Evolutionary conservation across 305 asterid genomes (phyloP).

Genomic region (Fraxinus floribunda): DNA sequence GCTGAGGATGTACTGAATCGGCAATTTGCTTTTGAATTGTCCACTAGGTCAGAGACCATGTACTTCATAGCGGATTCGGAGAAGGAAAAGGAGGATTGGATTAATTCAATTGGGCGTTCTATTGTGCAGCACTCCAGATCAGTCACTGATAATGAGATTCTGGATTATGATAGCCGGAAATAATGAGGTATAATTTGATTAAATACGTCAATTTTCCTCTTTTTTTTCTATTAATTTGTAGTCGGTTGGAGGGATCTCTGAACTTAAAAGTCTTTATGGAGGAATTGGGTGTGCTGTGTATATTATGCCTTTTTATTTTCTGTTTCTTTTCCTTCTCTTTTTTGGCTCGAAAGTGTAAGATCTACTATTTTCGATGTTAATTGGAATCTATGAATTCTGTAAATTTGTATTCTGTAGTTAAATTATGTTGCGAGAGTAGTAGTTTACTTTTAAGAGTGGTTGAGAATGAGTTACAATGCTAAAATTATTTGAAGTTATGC

Average conservation of each 20-base stretch:
- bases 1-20: slow-evolving; percentile 88
- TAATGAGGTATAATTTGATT: slow-evolving; percentile 14
- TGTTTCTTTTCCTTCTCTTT: background rate
- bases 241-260: background rate
- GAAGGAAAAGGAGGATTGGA: slow-evolving; percentile 71
- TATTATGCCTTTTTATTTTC: slow-evolving; percentile 2
- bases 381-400: slow-evolving; percentile 15
- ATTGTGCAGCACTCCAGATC: slow-evolving; percentile 97
- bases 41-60: slow-evolving; percentile 56
- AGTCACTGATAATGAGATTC: slow-evolving; percentile 71
- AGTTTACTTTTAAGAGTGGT: background rate
- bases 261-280: slow-evolving; percentile 1
- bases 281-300: slow-evolving; percentile 14
- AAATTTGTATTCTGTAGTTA: slow-evolving; percentile 16
- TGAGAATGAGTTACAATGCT: background rate
- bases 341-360: slow-evolving; percentile 15
- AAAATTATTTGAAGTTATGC: background rate
- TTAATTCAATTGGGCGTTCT: slow-evolving; percentile 86
- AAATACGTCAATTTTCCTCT: background rate
- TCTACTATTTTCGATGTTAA: slow-evolving; percentile 11
- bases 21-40: slow-evolving; percentile 56
- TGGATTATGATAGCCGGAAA: slow-evolving; percentile 78
- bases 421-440: slow-evolving; percentile 1
- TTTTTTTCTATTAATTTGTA: background rate
- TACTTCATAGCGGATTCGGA: slow-evolving; percentile 60